A percentile compares a stretch with the other conserved stretches of the same genome.
These are phyloP conservation scores for Kwoniella dejecticola DNA, from an alignment of 768 basidiomycete species.

Conservation along the genomic window DNA sequence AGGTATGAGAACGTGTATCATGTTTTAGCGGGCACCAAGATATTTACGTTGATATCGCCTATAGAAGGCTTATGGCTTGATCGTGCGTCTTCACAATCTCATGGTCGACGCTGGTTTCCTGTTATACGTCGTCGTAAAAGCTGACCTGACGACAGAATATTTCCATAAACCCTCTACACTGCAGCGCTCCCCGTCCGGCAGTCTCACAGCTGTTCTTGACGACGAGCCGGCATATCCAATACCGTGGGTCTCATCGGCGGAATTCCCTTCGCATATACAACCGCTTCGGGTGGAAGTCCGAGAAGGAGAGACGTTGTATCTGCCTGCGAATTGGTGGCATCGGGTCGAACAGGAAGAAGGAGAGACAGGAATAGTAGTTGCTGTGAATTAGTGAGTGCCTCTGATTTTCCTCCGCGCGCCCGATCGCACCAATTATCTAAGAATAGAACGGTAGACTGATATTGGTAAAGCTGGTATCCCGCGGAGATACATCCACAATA, in stretches of 20 bases:
- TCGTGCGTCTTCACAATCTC: slow-evolving; percentile 60
- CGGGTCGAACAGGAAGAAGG: slow-evolving; percentile 67
- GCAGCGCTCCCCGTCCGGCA: slow-evolving; percentile 16
- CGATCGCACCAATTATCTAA: not conserved
- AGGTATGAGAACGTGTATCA: slow-evolving; percentile 94
- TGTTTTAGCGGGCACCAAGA: slow-evolving; percentile 79
- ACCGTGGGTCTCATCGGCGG: slow-evolving; percentile 71
- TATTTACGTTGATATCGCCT: slow-evolving; percentile 82
- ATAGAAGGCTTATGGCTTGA: slow-evolving; percentile 81
- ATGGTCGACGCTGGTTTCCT: not conserved
- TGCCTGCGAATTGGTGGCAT: slow-evolving; percentile 96
- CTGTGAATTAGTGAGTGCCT: slow-evolving; percentile 54
- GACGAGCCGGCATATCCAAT: slow-evolving; percentile 55
- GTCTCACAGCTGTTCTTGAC: slow-evolving; percentile 16
- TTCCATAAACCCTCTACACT: slow-evolving; percentile 37
- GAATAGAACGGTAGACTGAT: not conserved
- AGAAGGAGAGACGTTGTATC: slow-evolving; percentile 78
- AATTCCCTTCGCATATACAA: slow-evolving; percentile 59
- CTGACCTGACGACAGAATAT: slow-evolving; percentile 19
- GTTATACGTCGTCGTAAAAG: not conserved
- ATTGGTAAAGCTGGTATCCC: slow-evolving; percentile 41
- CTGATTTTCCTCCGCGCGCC: slow-evolving; percentile 24
- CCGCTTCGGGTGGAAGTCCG: slow-evolving; percentile 69
- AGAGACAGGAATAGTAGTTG: slow-evolving; percentile 44
- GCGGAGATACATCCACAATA: slow-evolving; percentile 32